Conservation (phyloP, 441 rosid species). For the Populus hybrid region DNA sequence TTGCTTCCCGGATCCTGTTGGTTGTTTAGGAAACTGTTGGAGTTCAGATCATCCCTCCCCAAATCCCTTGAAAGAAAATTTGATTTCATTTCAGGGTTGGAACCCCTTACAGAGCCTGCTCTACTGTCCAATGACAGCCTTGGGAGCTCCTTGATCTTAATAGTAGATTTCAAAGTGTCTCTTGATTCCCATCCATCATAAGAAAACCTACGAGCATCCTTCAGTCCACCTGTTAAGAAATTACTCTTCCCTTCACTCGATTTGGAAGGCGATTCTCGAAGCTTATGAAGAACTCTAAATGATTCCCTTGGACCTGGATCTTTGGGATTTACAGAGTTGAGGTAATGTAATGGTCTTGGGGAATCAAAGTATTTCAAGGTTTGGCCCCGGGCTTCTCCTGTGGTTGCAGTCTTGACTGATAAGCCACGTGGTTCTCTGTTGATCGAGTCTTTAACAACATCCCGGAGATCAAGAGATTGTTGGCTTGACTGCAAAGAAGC, state of each 20-base stretch:
- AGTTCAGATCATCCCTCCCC: constrained; percentile 21
- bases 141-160: constrained; percentile 76
- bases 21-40: constrained; percentile 18
- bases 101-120: constrained; percentile 47
- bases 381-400: constrained; percentile 33
- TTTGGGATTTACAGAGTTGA: constrained; percentile 44
- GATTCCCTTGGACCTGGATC: constrained; percentile 42
- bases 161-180: constrained; percentile 44
- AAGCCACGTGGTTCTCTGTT: constrained; percentile 56
- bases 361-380: constrained; percentile 60
- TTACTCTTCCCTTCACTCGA: constrained; percentile 38
- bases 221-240: constrained; percentile 31
- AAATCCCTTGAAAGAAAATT: constrained; percentile 33
- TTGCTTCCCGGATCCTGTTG: constrained; percentile 53
- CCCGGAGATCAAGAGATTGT: constrained; percentile 50
- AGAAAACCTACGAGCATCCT: constrained; percentile 77
- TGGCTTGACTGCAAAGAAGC: constrained; percentile 31
- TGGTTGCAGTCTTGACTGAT: constrained; percentile 37
- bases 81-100: constrained; percentile 39
- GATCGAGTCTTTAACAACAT: constrained; percentile 59
- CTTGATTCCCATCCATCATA: constrained; percentile 75
- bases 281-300: constrained; percentile 36
- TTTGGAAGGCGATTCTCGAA: constrained; percentile 27
- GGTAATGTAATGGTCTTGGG: constrained; percentile 59
- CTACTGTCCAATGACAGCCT: constrained; percentile 92